Evolutionary conservation across 306 rosid genomes (phyloP), one percentile per base, ranked within the genome.

Genomic region (Casuarina glauca): DNA sequence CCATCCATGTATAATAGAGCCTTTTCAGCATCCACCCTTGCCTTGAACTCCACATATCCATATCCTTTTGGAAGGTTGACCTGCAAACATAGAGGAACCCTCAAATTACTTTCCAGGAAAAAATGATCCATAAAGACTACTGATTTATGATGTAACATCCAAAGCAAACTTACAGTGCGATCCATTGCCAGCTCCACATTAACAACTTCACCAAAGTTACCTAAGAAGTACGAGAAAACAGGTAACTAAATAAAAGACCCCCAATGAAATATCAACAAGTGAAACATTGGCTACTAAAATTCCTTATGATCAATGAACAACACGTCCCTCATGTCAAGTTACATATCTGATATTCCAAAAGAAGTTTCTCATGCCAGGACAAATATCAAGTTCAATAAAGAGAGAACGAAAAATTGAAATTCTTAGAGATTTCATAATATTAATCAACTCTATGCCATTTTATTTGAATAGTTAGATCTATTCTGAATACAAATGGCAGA

Each of bases 61-160:
- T 84, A 93, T 73, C 99, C 99, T 86, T 85, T 93, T 6, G 99
- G 99, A 86, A 96, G 94, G 81, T 96, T 93, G 74, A 96, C 97
- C 98, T 96, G 83, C 70, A 85, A 72, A 72, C 10, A 12, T 58
- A 39, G 52, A 73, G 53, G 52, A 36, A 36, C 32, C 26, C 62
- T 83, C 43, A 79, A 36, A 54, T 13, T 4, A 46, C 35, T 61
- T 20, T 32, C 42, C 52, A 76, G 36, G 55, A 51, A 58, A 70
- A 68, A 70, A 66, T 92, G 69, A 95, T 96, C 97, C 92, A 80
- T 68, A 87, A 71, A 69, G 9, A 17, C 43, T 19, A 53, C 9
- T 72, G 74, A 60, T 41, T 54, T 54, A 61, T 32, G 43, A 58
- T 35, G 71, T 50, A 51, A 75, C n/a, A 52, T 74, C 76, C 74